Evolutionary conservation across 169 alveolate species (phyloP), one percentile per base, ranked within the genome.

Genomic region (Hepatocystis sp.): DNA sequence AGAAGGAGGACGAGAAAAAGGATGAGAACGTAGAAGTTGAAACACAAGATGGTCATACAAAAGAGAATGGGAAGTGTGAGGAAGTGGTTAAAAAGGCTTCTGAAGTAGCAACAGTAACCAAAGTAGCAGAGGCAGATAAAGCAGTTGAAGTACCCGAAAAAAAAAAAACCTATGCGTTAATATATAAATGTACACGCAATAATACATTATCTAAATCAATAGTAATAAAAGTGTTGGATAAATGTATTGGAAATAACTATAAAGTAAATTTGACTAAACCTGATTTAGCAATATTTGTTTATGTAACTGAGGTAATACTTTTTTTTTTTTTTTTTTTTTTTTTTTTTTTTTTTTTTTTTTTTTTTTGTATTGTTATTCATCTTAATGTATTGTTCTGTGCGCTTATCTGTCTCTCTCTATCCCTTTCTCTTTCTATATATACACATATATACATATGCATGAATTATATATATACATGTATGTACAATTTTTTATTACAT

Each of bases 231-330:
- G 53, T 92, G 8, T 65, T 85, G 1, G 92, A 56, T 25, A 85
- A 68, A 15, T 56, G 91, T 44, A 84, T 92, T 21, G 95, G 95
- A 23, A 42, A 51, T 40, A 84, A 84, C 52, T 92, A 92, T 51
- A 46, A 66, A 13, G 95, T 92, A 7, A 90, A 90, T 65, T 60
- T 92, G 28, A 25, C 53, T 7, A 56, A 15, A 15, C 95, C 95
- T 5, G 95, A 92, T 63, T 68, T 86, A 61, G 76, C 92, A 25
- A 39, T 92, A 15, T 42, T 92, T 25, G 92, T 92, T 3, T 58
- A 90, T 21, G 95, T 92, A 2, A 91, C 91, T 8, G 92, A 92
- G 94, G 95, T 92, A 28, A 34, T 86, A 63, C 40, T 21, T 2
- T 21, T 34, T 8, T 61, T 21, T 5, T 39, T 61, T 21, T 15